Evolutionary conservation across 2,329 filamentous ascomycete genomes (phyloP).

Genomic region (Beauveria rudraprayagi): DNA sequence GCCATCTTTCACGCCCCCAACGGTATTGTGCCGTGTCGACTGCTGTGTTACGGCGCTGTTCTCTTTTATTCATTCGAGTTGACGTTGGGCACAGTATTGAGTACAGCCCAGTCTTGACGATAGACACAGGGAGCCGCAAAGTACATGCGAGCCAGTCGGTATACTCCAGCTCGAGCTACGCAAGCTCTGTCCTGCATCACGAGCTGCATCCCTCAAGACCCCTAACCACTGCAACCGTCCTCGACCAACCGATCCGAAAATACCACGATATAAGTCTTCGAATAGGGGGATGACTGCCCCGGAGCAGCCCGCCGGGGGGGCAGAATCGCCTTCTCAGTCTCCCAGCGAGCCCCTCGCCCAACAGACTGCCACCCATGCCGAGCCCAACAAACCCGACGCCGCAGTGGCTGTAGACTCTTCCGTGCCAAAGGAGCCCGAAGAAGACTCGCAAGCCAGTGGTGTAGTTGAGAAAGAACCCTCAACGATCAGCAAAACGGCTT

Average conservation of each 20-base stretch:
- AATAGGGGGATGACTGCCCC: conserved; percentile 8
- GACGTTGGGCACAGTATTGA: neutral
- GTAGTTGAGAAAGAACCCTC: neutral
- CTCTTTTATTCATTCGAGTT: neutral
- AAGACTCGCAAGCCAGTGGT: neutral
- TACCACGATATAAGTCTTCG: neutral
- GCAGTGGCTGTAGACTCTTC: neutral
- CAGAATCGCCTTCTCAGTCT: neutral
- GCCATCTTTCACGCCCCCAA: neutral
- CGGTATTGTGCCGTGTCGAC: neutral
- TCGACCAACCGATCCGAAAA: neutral
- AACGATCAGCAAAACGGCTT: neutral
- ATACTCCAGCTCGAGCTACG: neutral
- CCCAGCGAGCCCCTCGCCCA: neutral
- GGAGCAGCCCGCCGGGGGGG: conserved; percentile 5
- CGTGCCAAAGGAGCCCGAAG: too few relatives aligned
- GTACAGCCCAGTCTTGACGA: neutral
- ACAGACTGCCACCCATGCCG: neutral
- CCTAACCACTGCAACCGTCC: neutral
- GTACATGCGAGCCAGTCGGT: neutral
- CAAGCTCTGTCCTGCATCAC: neutral
- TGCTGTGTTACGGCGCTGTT: neutral
- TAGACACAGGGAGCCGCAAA: neutral
- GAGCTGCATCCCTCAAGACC: neutral
- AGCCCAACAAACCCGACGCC: neutral